phyloP scores from a whole-genome alignment of 257 asterid species.

The Solanum ahanhuiri region DNA sequence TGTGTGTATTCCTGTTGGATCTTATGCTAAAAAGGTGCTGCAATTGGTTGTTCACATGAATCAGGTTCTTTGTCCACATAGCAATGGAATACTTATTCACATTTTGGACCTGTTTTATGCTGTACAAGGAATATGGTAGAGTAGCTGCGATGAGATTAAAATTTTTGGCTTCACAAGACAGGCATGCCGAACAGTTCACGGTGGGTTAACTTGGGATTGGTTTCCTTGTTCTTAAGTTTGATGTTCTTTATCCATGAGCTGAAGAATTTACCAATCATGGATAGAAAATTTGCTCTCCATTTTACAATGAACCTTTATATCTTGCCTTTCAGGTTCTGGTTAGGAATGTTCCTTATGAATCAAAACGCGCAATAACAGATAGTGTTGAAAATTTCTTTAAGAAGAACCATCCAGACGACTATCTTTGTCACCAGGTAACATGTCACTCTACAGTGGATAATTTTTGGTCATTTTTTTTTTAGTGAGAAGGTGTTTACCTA shows the following conservation, averaged over 20 bases:
- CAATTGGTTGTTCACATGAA: slow-evolving; percentile 10
- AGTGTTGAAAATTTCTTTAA: slow-evolving; percentile 60
- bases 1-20: neutral
- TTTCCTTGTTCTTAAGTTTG: neutral
- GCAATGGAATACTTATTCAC: slow-evolving; percentile 75
- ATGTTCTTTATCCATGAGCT: neutral
- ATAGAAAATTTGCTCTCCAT: neutral
- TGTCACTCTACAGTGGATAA: neutral
- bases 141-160: slow-evolving; percentile 81
- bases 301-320: neutral
- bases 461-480: neutral
- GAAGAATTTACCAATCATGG: neutral
- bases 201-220: slow-evolving; percentile 31
- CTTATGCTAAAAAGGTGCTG: slow-evolving; percentile 9
- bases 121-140: slow-evolving; percentile 76
- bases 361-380: slow-evolving; percentile 66
- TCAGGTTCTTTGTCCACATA: slow-evolving; percentile 96
- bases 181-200: slow-evolving; percentile 88
- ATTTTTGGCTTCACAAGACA: slow-evolving; percentile 78
- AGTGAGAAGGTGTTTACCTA: neutral
- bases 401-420: slow-evolving; percentile 80
- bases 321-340: slow-evolving; percentile 69
- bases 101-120: slow-evolving; percentile 83
- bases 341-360: slow-evolving; percentile 67
- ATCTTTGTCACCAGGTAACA: slow-evolving; percentile 89